Base-by-base conservation (phyloP, 257 asterid species). In the Rhazya stricta region DNA sequence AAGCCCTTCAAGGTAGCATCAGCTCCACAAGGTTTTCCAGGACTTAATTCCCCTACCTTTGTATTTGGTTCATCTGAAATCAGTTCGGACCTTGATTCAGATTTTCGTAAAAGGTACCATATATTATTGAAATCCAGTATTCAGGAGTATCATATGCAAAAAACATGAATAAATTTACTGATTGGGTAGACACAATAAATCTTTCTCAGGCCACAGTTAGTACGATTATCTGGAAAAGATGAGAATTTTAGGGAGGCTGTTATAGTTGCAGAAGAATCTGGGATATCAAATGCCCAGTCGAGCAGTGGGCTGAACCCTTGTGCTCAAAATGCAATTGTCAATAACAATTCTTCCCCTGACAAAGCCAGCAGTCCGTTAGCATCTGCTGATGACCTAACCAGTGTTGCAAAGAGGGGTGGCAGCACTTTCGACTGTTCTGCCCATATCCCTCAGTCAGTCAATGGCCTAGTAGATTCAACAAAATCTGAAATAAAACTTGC, bases 31-130 rank as follows among this genome's bases (percentile, higher is more conserved):
- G 84, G 81, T 66, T 83, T 83, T 74, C 81, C 83, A 5, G 89
- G 84, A 71, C 77, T 85, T 61, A 77, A 76, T 75, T 86, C 91
- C 77, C 90, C 92, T 10, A 83, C 89, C 29, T 79, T 79, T 75
- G 78, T 81, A 51, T 83, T 86, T 79, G 81, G 80, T 61, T 84
- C 92, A 45, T 82, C 86, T 32, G 81, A 72, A 79, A 77, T 77
- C 77, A 81, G 74, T 78, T 77, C 82, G 69, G 76, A 65, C 21
- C 72, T 76, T 61, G 77, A 70, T 70, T 53, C 78, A 61, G 79
- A 66, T 29, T 70, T 57, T 21, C 76, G 65, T 63, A 80, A 72
- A 84, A 86, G 87, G 91, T 86, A 51, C n/a, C 36, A 29, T 63
- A 29, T 76, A 72, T 53, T 45, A 37, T 67, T 62, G 63, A 58